Conservation (phyloP, 306 rosid species). For the Fragaria nilgerrensis region DNA sequence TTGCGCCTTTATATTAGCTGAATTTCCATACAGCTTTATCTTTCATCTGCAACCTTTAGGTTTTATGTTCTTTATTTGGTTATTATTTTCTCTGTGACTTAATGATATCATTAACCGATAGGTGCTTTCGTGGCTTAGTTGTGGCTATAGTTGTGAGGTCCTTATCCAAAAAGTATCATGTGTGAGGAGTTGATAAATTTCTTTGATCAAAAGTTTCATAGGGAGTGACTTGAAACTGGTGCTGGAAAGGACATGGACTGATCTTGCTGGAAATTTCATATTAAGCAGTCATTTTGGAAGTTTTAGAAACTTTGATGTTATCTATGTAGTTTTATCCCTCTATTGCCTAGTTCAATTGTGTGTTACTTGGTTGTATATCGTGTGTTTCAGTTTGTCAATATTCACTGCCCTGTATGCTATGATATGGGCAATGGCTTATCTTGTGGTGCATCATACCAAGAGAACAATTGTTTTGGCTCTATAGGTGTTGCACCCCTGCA, state of each 20-base stretch:
- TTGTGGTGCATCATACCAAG: neutral
- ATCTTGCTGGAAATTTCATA: neutral
- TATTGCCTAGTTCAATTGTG: neutral
- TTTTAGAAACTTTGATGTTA: neutral
- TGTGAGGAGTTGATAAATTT: neutral
- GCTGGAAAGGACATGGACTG: neutral
- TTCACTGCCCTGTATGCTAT: neutral
- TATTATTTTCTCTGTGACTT: neutral
- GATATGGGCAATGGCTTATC: neutral
- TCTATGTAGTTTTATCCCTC: neutral
- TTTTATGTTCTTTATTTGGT: neutral
- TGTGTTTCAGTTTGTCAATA: neutral
- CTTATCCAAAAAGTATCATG: neutral
- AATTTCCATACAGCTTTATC: neutral
- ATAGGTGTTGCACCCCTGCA: neutral
- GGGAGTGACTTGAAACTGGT: neutral
- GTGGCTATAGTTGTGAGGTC: no score
- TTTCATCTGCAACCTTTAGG: neutral
- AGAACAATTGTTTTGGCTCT: neutral
- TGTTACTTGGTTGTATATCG: neutral
- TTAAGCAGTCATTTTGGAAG: neutral
- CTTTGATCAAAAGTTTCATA: neutral
- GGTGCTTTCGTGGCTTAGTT: neutral
- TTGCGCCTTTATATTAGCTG: neutral
- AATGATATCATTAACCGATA: neutral